Percentiles rank a stretch among this genome's conserved stretches.
Evolutionary conservation across 2,329 filamentous ascomycete species (phyloP).

Genomic region (Fusarium aywerte): DNA sequence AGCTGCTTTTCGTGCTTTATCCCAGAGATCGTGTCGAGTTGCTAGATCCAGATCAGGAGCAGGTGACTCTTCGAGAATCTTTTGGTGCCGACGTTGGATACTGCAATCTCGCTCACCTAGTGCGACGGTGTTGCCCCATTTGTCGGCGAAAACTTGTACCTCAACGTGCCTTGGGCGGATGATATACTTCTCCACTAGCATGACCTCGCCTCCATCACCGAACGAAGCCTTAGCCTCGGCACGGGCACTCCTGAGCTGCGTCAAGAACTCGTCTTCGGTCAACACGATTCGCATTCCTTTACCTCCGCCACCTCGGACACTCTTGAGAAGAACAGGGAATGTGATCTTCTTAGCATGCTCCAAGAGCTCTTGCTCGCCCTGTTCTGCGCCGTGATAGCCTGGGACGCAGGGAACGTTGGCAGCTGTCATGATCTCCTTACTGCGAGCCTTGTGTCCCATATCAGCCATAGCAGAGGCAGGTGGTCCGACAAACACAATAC

Average conservation of each 20-base stretch:
- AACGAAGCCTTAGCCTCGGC: slow-evolving; percentile 83
- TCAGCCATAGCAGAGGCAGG: slow-evolving; percentile 83
- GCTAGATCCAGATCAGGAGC: slow-evolving; percentile 73
- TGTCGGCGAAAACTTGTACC: slow-evolving; percentile 90
- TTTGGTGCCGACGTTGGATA: slow-evolving; percentile 87
- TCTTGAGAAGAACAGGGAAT: slow-evolving; percentile 81
- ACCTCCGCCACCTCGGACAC: slow-evolving; percentile 81
- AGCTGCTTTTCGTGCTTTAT: slow-evolving; percentile 72
- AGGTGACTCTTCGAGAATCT: slow-evolving; percentile 90
- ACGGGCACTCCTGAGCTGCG: slow-evolving; percentile 76
- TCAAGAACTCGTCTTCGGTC: slow-evolving; percentile 73
- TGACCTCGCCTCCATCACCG: slow-evolving; percentile 80
- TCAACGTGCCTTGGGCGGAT: slow-evolving; percentile 85
- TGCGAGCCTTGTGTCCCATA: slow-evolving; percentile 93
- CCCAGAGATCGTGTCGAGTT: slow-evolving; percentile 71
- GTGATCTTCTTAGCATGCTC: slow-evolving; percentile 76
- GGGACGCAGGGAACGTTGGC: slow-evolving; percentile 97
- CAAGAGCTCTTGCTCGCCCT: slow-evolving; percentile 71
- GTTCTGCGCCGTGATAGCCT: slow-evolving; percentile 90
- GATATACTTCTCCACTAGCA: slow-evolving; percentile 88
- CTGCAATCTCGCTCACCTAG: slow-evolving; percentile 91
- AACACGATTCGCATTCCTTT: slow-evolving; percentile 86
- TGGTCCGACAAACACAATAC: slow-evolving; percentile 93
- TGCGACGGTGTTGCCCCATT: slow-evolving; percentile 80
- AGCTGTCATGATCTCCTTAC: slow-evolving; percentile 95